phyloP scores from a whole-genome alignment of 352 stramenopile species.

The Pythium brachiatum region DNA sequence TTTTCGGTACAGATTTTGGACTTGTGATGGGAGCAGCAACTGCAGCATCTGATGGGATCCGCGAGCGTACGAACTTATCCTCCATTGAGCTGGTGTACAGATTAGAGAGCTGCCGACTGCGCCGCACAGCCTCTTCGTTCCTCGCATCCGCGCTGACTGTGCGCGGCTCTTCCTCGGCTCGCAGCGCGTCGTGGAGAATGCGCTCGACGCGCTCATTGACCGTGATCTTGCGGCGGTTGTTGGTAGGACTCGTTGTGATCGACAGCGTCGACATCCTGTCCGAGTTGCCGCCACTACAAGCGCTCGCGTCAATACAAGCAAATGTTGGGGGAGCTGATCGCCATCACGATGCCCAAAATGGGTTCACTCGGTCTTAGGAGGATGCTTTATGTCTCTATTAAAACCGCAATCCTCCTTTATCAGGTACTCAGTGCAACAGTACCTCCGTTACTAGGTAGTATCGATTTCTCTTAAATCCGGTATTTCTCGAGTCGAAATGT shows the following conservation, averaged over 20 bases:
- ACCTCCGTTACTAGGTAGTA: background rate
- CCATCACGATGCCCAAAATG: conserved; percentile 11
- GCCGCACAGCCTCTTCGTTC: conserved; percentile 29
- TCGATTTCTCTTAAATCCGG: background rate
- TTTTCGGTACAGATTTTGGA: conserved; percentile 24
- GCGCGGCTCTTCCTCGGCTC: conserved; percentile 28
- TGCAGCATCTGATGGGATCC: background rate
- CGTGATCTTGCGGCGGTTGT: conserved; percentile 50
- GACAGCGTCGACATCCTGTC: conserved; percentile 12
- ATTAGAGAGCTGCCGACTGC: conserved; percentile 41
- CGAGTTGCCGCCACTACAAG: too few species aligned
- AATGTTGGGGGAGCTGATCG: too few species aligned
- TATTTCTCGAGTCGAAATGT: background rate
- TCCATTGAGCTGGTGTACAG: conserved; percentile 48
- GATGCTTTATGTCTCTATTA: background rate
- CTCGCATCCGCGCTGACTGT: conserved; percentile 28
- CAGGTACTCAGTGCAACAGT: background rate
- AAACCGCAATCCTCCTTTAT: background rate
- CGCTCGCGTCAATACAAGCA: background rate
- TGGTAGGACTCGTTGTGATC: conserved; percentile 1
- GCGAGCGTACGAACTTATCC: conserved; percentile 37
- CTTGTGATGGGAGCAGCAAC: conserved; percentile 8
- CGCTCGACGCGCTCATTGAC: conserved; percentile 66
- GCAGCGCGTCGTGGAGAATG: conserved; percentile 49
- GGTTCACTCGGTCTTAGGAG: conserved; percentile 10